A percentile compares a stretch with the other conserved stretches of the same genome.
Conservation (phyloP, 352 stramenopile genomes). For the Pythium scleroteichum region DNA sequence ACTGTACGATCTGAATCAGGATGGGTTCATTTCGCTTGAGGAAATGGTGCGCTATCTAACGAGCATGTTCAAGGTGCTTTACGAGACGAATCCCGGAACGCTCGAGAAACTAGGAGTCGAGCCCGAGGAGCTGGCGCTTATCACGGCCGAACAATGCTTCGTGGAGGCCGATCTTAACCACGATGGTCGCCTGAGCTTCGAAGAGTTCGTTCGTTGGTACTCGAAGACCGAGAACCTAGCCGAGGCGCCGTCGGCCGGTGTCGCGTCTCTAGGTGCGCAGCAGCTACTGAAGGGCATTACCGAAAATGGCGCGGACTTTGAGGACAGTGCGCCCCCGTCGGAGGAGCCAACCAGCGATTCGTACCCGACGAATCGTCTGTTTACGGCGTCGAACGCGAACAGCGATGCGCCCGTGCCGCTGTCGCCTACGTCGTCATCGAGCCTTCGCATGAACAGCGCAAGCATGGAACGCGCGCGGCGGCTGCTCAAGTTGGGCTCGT, state of each 20-base stretch:
- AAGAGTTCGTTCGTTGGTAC: conserved; percentile 89
- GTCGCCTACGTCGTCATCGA: conserved; percentile 14
- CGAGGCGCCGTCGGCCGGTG: conserved; percentile 37
- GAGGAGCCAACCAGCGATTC: conserved; percentile 9
- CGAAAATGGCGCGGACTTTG: neutral
- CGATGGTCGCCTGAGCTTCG: conserved; percentile 80
- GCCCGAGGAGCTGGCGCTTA: conserved; percentile 69
- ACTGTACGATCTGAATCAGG: conserved; percentile 86
- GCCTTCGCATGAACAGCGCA: conserved; percentile 65
- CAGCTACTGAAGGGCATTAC: neutral
- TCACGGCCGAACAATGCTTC: conserved; percentile 87
- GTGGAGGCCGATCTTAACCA: conserved; percentile 80
- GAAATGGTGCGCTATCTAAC: conserved; percentile 88
- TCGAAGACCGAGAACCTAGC: conserved; percentile 50
- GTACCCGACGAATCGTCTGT: conserved; percentile 23
- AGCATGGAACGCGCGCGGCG: conserved; percentile 76
- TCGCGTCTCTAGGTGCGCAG: conserved; percentile 22
- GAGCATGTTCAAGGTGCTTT: conserved; percentile 87
- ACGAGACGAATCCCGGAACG: conserved; percentile 73
- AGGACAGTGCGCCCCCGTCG: neutral
- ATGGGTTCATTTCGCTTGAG: conserved; percentile 85
- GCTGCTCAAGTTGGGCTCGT: conserved; percentile 83
- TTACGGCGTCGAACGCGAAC: conserved; percentile 1
- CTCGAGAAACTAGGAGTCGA: conserved; percentile 54
- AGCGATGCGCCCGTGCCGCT: conserved; percentile 1